Evolutionary conservation across 768 basidiomycete species (phyloP).

Genomic region (Naganishia randhawae): DNA sequence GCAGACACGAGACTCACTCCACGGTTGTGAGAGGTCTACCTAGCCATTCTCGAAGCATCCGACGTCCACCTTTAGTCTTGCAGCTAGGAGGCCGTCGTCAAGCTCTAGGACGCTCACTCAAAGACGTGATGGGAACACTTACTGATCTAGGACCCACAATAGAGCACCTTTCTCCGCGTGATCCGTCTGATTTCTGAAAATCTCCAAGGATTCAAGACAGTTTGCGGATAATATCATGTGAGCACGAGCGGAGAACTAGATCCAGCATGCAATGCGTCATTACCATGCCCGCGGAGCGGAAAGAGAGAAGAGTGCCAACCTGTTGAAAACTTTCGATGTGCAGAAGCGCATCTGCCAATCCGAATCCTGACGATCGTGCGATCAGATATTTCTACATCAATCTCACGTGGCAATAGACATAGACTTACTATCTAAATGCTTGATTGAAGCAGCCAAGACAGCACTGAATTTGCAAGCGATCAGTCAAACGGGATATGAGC

Average conservation of each 20-base stretch:
- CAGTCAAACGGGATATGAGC: background rate
- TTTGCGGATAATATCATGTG: slow-evolving; percentile 88
- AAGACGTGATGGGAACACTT: background rate
- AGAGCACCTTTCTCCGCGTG: slow-evolving; percentile 69
- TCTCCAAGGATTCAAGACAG: slow-evolving; percentile 82
- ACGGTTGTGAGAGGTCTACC: slow-evolving; percentile 63
- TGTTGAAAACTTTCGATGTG: slow-evolving; percentile 70
- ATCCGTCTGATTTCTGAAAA: slow-evolving; percentile 88
- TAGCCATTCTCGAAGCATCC: slow-evolving; percentile 74
- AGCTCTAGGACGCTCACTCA: background rate
- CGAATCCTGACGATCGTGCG: slow-evolving; percentile 56
- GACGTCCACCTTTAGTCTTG: slow-evolving; percentile 82
- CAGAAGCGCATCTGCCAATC: slow-evolving; percentile 70
- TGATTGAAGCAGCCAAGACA: slow-evolving; percentile 35
- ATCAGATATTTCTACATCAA: too few relatives aligned
- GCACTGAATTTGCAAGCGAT: background rate
- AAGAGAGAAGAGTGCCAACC: slow-evolving; percentile 18
- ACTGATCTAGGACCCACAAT: slow-evolving; percentile 72
- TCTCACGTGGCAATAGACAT: too few relatives aligned
- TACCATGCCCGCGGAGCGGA: slow-evolving; percentile 39
- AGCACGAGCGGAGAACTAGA: slow-evolving; percentile 64
- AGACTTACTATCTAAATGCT: slow-evolving; percentile 45
- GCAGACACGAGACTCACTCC: background rate
- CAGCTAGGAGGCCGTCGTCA: slow-evolving; percentile 54
- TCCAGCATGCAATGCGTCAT: slow-evolving; percentile 23